Percentiles rank a stretch among this genome's conserved stretches.
phyloP scores from a whole-genome alignment of 257 asterid genomes.

The Voacanga thouarsii region DNA sequence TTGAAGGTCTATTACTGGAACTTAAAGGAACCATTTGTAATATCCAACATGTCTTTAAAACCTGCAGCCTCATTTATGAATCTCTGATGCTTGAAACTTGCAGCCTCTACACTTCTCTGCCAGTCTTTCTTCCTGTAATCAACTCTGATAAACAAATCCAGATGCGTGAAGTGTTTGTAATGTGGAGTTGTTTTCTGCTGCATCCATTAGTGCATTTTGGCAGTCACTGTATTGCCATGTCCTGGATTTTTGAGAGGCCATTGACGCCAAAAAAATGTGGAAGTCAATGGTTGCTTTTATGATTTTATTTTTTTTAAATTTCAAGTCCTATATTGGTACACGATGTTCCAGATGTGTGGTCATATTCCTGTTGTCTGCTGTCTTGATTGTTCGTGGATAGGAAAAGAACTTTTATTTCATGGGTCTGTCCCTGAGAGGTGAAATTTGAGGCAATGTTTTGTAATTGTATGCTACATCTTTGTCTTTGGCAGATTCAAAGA shows the following conservation, averaged over 20 bases:
- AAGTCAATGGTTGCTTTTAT: neutral
- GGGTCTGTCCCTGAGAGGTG: neutral
- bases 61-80: neutral
- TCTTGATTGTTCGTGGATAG: neutral
- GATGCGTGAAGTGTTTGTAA: neutral
- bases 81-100: neutral
- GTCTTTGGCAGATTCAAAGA: slow-evolving; percentile 75
- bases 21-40: neutral
- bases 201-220: neutral
- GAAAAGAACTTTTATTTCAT: neutral
- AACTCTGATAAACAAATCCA: neutral
- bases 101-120: slow-evolving; percentile 4
- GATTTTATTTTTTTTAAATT: neutral
- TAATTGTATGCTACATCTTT: neutral
- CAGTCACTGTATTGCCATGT: neutral
- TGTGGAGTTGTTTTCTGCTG: neutral
- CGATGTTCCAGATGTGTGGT: neutral
- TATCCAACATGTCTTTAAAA: neutral
- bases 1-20: neutral
- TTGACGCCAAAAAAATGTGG: neutral
- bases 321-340: neutral
- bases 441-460: neutral
- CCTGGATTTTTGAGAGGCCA: neutral
- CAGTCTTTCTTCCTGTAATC: neutral
- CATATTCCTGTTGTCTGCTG: neutral